Evolutionary conservation across 2,329 filamentous ascomycete species (phyloP), one percentile per base, ranked within the genome.

Genomic region (Scleromitrula shiraiana): DNA sequence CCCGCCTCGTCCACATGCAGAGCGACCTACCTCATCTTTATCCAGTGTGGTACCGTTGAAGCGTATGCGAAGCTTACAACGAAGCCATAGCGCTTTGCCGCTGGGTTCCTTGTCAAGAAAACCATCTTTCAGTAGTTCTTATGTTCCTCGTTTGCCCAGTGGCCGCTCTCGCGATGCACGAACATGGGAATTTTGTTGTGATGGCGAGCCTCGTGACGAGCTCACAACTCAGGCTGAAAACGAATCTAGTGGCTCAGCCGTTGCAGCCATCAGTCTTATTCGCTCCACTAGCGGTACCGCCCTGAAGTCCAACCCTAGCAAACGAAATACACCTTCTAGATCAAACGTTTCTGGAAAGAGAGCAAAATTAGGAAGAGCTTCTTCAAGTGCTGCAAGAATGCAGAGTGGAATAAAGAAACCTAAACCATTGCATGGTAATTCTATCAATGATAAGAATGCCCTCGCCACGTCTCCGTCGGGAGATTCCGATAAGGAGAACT

Each of bases 401-500:
- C 80, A 86, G 61, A 72, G 66, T 19, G 23, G 54, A 7, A 60
- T 57, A 22, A 66, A 62, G 40, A 50, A 49, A 19, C 42, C 46
- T 49, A 61, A 58, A 33, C 23, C 42, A 49, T 24, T 43, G 50
- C 41, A 56, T 48, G 40, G 65, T 8, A 54, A 55, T 27, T 49
- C 46, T 19, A 44, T 53, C 14, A 68, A 51, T 9, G 45, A 45
- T 3, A 63, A 64, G 58, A 61, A 72, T 58, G 55, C 55, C 50
- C 57, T 53, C 70, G 72, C 56, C 66, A 67, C 30, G 69, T 74
- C 58, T 53, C 73, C 78, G 14, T 78, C 68, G 64, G 73, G 80
- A 41, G 90, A 95, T 60, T 95, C 88, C 1, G 91, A 97, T 65
- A 97, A 97, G 68, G 91, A 97, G 69, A 97, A 97, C 62, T 94